A percentile compares a stretch with the other conserved stretches of the same genome.
These are phyloP conservation scores for Trifolium subterraneum DNA, from an alignment of 306 rosid genomes.

Conservation along the genomic window DNA sequence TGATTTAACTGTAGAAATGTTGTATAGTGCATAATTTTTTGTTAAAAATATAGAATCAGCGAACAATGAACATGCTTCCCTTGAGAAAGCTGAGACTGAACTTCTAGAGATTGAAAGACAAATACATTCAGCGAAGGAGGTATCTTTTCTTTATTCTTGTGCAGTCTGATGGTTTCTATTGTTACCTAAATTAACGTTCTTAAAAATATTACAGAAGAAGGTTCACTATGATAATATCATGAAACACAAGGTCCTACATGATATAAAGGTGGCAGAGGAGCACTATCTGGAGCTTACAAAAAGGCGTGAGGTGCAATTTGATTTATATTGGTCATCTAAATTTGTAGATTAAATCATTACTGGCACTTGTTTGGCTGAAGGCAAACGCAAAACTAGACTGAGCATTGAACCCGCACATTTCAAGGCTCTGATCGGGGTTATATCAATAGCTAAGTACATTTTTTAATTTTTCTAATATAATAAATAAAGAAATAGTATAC, in stretches of 20 bases:
- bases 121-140: slow-evolving; percentile 58
- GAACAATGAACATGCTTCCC: slow-evolving; percentile 65
- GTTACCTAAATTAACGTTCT: not conserved
- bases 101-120: slow-evolving; percentile 62
- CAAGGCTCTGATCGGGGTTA: not conserved
- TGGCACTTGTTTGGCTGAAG: slow-evolving; percentile 9
- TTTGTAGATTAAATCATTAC: slow-evolving; percentile 21
- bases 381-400: not conserved
- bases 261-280: slow-evolving; percentile 63
- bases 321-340: slow-evolving; percentile 29
- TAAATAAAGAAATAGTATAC: not conserved
- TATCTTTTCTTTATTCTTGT: slow-evolving; percentile 29
- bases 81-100: slow-evolving; percentile 68
- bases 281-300: slow-evolving; percentile 51
- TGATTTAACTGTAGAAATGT: slow-evolving; percentile 33
- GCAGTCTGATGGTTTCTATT: slow-evolving; percentile 23
- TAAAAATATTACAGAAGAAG: slow-evolving; percentile 53
- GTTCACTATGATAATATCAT: slow-evolving; percentile 68
- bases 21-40: slow-evolving; percentile 34
- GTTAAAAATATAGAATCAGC: slow-evolving; percentile 62
- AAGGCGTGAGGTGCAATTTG: slow-evolving; percentile 60
- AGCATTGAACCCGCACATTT: not conserved
- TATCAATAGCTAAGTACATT: too few relatives aligned
- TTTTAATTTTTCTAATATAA: not conserved
- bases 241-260: slow-evolving; percentile 62